phyloP scores from a whole-genome alignment of 1,139 yeast species.

The Geotrichum candidum region DNA sequence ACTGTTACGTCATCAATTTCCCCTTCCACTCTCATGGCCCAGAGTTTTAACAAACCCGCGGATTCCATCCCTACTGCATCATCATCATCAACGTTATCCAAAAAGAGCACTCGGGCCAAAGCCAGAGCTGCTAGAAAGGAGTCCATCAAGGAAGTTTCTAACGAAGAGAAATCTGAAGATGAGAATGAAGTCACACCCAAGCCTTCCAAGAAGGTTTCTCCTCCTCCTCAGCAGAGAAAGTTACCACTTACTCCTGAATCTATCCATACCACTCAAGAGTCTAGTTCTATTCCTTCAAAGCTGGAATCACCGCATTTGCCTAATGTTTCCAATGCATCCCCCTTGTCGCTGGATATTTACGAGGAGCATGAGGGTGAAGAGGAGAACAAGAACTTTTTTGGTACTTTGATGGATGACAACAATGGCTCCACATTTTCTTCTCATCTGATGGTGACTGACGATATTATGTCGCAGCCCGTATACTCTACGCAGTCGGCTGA shows the following conservation, averaged over 20 bases:
- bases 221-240: not conserved
- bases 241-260: not conserved
- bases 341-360: not conserved
- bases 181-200: not conserved
- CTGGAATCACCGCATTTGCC: not conserved
- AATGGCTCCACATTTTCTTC: not conserved
- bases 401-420: not conserved
- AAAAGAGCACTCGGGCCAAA: not conserved
- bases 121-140: not conserved
- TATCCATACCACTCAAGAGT: not conserved
- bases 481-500: not conserved
- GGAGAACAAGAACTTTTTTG: not conserved
- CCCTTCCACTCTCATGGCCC: constrained; percentile 7
- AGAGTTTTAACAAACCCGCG: not conserved
- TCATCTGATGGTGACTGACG: not conserved
- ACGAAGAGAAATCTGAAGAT: not conserved
- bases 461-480: not conserved
- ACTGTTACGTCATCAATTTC: constrained; percentile 40
- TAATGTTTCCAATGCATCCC: not conserved
- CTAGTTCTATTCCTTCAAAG: not conserved
- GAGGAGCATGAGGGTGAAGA: not conserved
- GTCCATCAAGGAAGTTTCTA: not conserved
- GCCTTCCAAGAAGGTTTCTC: not conserved
- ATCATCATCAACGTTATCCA: not conserved
- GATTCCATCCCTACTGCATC: not conserved